Evolutionary conservation across 139 green algal species (phyloP).

Genomic region (Limnomonas spitsbergensis): DNA sequence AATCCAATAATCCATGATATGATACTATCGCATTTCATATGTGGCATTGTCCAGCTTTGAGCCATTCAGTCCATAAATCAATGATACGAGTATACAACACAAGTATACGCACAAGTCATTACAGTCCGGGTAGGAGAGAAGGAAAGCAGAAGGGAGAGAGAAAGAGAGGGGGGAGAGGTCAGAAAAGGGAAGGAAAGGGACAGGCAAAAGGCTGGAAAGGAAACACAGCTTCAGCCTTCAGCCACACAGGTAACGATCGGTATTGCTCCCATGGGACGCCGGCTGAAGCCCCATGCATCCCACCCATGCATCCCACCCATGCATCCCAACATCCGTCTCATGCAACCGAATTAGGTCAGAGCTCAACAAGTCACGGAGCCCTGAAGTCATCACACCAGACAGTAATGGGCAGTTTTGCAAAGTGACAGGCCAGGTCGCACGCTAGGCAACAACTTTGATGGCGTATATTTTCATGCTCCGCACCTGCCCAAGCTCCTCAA

Average conservation of each 20-base stretch:
- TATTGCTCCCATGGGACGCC: conserved; percentile 4
- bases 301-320: no score
- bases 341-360: neutral
- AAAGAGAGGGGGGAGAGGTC: neutral
- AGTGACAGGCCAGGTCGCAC: neutral
- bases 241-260: no score
- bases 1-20: no score
- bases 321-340: neutral
- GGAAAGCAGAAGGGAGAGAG: neutral
- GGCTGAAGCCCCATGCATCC: neutral
- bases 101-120: no score
- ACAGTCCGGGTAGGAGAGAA: no score
- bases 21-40: no score
- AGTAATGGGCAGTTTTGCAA: neutral
- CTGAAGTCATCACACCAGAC: neutral
- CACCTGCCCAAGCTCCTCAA: neutral
- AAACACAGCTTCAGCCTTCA: no score
- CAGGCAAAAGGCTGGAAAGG: neutral
- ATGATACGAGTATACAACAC: no score
- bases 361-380: neutral
- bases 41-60: no score
- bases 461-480: no score
- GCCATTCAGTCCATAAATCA: no score
- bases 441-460: neutral
- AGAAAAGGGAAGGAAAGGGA: conserved; percentile 3